phyloP scores from a whole-genome alignment of 345 rosid species.

The Euphorbia pulcherrima region DNA sequence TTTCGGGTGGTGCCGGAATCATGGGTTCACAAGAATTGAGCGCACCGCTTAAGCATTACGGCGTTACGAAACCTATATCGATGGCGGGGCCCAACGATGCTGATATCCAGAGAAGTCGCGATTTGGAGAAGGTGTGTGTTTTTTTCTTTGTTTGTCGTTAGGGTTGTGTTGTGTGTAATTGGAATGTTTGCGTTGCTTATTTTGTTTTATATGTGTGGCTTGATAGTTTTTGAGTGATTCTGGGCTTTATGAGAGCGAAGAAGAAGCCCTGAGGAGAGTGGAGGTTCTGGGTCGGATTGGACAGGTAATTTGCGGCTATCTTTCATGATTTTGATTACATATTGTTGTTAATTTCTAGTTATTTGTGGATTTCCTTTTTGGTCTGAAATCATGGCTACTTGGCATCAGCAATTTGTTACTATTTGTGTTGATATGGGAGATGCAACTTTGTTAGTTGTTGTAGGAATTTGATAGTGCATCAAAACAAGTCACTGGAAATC shows the following conservation, averaged over 20 bases:
- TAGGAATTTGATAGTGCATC: not conserved
- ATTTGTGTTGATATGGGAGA: not conserved
- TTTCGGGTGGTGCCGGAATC: conserved; percentile 29
- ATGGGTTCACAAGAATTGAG: conserved; percentile 47
- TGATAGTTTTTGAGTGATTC: conserved; percentile 57
- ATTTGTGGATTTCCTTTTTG: not conserved
- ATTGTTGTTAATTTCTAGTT: not conserved
- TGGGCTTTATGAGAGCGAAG: conserved; percentile 75
- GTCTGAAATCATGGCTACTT: not conserved
- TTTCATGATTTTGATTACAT: not conserved
- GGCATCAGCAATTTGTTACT: not conserved
- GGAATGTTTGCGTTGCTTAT: conserved; percentile 5
- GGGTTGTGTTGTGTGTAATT: conserved; percentile 5
- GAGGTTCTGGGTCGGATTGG: conserved; percentile 60
- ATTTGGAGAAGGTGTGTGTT: conserved; percentile 60
- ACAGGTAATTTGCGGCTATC: conserved; percentile 32
- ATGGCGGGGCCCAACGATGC: conserved; percentile 66
- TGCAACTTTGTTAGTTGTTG: not conserved
- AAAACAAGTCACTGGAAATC: not conserved
- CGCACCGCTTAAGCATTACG: conserved; percentile 42
- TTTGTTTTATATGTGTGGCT: not conserved
- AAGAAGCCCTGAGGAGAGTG: conserved; percentile 67
- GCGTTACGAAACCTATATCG: conserved; percentile 80
- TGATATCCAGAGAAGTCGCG: conserved; percentile 57
- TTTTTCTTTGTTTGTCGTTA: not conserved